Evolutionary conservation across 192 early-diverging fungal genomes (phyloP).

Genomic region (Entophlyctis luteolus): DNA sequence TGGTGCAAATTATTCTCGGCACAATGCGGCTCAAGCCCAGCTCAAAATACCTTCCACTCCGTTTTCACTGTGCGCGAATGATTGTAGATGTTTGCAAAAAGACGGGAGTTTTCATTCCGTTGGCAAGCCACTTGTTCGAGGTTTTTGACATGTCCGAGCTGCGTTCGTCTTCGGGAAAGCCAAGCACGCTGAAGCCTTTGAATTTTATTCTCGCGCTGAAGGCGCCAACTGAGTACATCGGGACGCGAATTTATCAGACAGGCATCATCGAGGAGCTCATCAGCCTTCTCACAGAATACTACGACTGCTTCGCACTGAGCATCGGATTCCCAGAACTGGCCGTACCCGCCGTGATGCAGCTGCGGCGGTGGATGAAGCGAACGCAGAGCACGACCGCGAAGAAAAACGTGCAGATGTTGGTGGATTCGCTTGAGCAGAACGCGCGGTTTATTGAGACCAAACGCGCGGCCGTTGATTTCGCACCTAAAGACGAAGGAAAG

Average conservation of each 20-base stretch:
- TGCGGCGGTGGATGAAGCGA: slow-evolving; percentile 82
- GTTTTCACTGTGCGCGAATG: slow-evolving; percentile 76
- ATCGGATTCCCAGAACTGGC: slow-evolving; percentile 94
- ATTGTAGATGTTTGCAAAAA: slow-evolving; percentile 67
- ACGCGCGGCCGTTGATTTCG: slow-evolving; percentile 57
- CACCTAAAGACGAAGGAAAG: slow-evolving; percentile 44
- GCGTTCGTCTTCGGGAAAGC: slow-evolving; percentile 58
- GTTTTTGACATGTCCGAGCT: slow-evolving; percentile 64
- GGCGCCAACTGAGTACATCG: slow-evolving; percentile 77
- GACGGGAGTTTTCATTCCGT: slow-evolving; percentile 78
- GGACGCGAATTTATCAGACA: slow-evolving; percentile 75
- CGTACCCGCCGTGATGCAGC: slow-evolving; percentile 76
- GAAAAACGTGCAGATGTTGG: slow-evolving; percentile 74
- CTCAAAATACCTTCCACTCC: slow-evolving; percentile 86
- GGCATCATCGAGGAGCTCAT: slow-evolving; percentile 79
- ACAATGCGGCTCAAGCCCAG: slow-evolving; percentile 74
- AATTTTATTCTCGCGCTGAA: slow-evolving; percentile 75
- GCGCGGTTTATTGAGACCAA: slow-evolving; percentile 68
- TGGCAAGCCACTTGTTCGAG: slow-evolving; percentile 80
- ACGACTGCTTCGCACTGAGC: slow-evolving; percentile 65
- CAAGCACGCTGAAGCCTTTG: slow-evolving; percentile 80
- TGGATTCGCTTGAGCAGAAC: slow-evolving; percentile 81
- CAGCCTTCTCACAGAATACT: slow-evolving; percentile 69
- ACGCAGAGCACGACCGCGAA: slow-evolving; percentile 71
- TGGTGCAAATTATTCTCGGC: slow-evolving; percentile 43